Percentiles rank a stretch among this genome's conserved stretches.
phyloP scores from a whole-genome alignment of 2,329 filamentous ascomycete species.

The Colletotrichum sublineola region DNA sequence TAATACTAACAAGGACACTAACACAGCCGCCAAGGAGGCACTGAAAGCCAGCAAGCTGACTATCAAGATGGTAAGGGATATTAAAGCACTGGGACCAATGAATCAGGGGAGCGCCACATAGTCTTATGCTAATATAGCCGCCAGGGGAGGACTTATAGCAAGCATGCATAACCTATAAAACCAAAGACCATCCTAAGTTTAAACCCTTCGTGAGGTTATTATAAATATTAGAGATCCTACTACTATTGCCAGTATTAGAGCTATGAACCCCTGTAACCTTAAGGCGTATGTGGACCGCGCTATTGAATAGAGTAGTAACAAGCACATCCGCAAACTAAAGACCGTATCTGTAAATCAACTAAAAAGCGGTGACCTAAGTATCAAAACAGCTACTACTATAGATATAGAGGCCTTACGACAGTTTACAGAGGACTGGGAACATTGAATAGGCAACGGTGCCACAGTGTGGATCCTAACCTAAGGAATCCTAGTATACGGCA shows the following conservation, averaged over 20 bases:
- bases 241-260: not conserved
- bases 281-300: not conserved
- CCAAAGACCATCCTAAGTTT: not conserved
- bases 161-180: not conserved
- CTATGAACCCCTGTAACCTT: not conserved
- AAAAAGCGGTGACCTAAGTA: slow-evolving; percentile 12
- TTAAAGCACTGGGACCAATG: not conserved
- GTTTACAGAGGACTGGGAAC: slow-evolving; percentile 11
- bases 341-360: slow-evolving; percentile 10
- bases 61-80: not conserved
- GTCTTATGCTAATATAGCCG: not conserved
- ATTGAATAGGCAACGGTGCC: slow-evolving; percentile 14
- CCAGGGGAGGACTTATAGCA: not conserved
- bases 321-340: slow-evolving; percentile 16
- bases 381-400: slow-evolving; percentile 19
- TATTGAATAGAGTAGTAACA: slow-evolving; percentile 34
- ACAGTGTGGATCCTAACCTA: slow-evolving; percentile 7
- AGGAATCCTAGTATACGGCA: slow-evolving; percentile 8
- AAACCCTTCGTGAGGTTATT: not conserved
- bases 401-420: slow-evolving; percentile 20
- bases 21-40: not conserved
- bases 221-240: not conserved
- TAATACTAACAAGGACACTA: not conserved
- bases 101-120: not conserved
- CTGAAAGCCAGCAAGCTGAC: not conserved